Percentiles rank a stretch among this genome's conserved stretches.
phyloP scores from a whole-genome alignment of 2,329 filamentous ascomycete species.

The Aspergillus fructus region DNA sequence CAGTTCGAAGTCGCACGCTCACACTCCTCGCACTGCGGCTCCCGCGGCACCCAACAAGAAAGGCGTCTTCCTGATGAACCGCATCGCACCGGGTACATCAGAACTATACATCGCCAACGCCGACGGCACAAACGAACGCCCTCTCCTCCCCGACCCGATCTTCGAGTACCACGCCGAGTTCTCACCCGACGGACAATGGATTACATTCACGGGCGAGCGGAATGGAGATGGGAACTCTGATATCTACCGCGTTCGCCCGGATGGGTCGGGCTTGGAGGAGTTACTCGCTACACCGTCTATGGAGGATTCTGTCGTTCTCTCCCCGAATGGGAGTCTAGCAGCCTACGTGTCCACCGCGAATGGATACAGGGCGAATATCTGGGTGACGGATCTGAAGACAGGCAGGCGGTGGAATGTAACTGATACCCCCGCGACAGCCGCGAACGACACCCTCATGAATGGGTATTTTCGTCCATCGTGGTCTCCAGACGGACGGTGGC shows the following conservation, averaged over 20 bases:
- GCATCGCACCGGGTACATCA: slow-evolving; percentile 32
- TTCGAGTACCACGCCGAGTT: slow-evolving; percentile 45
- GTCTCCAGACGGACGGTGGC: slow-evolving; percentile 44
- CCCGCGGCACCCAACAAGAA: slow-evolving; percentile 12
- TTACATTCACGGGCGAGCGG: slow-evolving; percentile 43
- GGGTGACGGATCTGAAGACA: slow-evolving; percentile 39
- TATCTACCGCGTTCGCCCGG: slow-evolving; percentile 37
- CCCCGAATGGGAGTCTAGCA: slow-evolving; percentile 37
- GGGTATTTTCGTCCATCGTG: slow-evolving; percentile 42
- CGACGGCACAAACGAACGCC: slow-evolving; percentile 40
- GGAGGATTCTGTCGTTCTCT: slow-evolving; percentile 40
- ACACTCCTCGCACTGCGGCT: neutral
- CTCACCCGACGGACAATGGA: slow-evolving; percentile 41
- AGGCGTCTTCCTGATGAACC: slow-evolving; percentile 34
- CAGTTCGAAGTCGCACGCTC: neutral
- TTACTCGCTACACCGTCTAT: slow-evolving; percentile 36
- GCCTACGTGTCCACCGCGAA: slow-evolving; percentile 43
- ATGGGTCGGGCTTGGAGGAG: slow-evolving; percentile 38
- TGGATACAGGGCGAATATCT: slow-evolving; percentile 41
- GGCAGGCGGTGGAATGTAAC: slow-evolving; percentile 38
- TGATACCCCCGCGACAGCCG: slow-evolving; percentile 25
- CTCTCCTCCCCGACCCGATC: slow-evolving; percentile 30
- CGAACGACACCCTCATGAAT: slow-evolving; percentile 27
- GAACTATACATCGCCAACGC: slow-evolving; percentile 36
- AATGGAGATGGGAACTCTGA: slow-evolving; percentile 43